Percentiles rank a stretch among this genome's conserved stretches.
phyloP scores from a whole-genome alignment of 2,329 filamentous ascomycete genomes.

The Exserohilum rostratum region DNA sequence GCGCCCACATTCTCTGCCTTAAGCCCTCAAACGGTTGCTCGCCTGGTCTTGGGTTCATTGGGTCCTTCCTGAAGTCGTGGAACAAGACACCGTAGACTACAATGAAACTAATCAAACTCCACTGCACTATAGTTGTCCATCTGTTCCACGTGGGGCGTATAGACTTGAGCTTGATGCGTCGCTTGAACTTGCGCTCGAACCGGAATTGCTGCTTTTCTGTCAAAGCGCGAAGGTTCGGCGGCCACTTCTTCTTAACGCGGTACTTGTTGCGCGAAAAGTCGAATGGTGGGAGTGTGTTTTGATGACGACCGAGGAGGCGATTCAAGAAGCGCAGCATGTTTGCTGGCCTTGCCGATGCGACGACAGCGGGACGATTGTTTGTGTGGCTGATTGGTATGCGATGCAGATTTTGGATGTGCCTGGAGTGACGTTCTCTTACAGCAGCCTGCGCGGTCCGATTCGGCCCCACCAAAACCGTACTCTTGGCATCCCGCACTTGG shows the following conservation, averaged over 20 bases:
- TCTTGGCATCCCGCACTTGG: constrained; percentile 5
- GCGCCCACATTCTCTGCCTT: constrained; percentile 34
- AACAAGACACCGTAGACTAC: constrained; percentile 64
- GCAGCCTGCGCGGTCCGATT: background rate
- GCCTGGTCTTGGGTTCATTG: constrained; percentile 40
- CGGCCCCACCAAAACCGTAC: constrained; percentile 1
- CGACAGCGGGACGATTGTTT: background rate
- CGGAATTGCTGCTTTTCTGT: constrained; percentile 75
- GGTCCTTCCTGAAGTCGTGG: constrained; percentile 59
- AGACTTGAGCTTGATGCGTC: constrained; percentile 67
- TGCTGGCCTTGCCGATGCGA: constrained; percentile 8
- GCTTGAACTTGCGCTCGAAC: constrained; percentile 79
- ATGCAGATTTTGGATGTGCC: constrained; percentile 11
- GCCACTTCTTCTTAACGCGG: constrained; percentile 75
- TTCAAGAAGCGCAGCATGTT: constrained; percentile 52
- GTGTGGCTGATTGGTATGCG: constrained; percentile 2
- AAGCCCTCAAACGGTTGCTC: constrained; percentile 40
- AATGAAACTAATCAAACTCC: constrained; percentile 55
- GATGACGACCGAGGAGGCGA: constrained; percentile 54
- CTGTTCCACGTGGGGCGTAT: constrained; percentile 70
- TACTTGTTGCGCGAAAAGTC: constrained; percentile 63
- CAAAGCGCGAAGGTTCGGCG: constrained; percentile 74
- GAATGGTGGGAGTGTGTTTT: constrained; percentile 44
- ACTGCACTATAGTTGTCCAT: constrained; percentile 68
- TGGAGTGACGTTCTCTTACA: constrained; percentile 25